These are phyloP conservation scores for Solanum aculeatissimum DNA, from an alignment of 305 asterid species.

Conservation along the genomic window DNA sequence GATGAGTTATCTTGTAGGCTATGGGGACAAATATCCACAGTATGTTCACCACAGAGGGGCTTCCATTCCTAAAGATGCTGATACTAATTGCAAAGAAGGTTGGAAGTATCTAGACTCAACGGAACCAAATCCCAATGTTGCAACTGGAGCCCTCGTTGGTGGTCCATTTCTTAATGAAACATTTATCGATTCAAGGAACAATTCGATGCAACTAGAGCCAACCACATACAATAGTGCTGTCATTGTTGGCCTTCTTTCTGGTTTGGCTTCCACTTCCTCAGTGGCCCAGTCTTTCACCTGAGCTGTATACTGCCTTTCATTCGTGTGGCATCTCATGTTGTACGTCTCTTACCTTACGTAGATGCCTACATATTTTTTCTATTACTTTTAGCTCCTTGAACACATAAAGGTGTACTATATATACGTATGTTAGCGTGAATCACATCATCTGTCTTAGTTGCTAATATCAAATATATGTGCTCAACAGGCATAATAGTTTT, in stretches of 20 bases:
- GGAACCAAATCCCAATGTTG: slow-evolving; percentile 74
- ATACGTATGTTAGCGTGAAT: background rate
- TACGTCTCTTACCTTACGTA: background rate
- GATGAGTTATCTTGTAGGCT: slow-evolving; percentile 78
- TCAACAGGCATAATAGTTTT: background rate
- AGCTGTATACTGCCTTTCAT: slow-evolving; percentile 1
- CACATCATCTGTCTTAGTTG: background rate
- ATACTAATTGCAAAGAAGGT: slow-evolving; percentile 73
- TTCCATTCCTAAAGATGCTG: slow-evolving; percentile 57
- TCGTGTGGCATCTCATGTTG: background rate
- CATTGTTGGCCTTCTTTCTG: slow-evolving; percentile 75
- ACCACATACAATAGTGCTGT: slow-evolving; percentile 81
- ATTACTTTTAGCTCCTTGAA: background rate
- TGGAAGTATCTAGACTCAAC: slow-evolving; percentile 67
- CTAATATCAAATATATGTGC: background rate
- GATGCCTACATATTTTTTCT: background rate
- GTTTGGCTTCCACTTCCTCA: slow-evolving; percentile 81
- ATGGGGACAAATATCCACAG: slow-evolving; percentile 53
- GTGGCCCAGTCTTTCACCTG: slow-evolving; percentile 59
- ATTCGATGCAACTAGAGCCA: slow-evolving; percentile 88
- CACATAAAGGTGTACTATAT: background rate
- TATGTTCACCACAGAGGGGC: slow-evolving; percentile 91
- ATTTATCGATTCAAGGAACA: slow-evolving; percentile 69
- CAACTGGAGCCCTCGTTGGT: slow-evolving; percentile 82
- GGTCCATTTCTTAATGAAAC: slow-evolving; percentile 86